Conservation (phyloP, 208 protist species). For the Entamoeba invadens region DNA sequence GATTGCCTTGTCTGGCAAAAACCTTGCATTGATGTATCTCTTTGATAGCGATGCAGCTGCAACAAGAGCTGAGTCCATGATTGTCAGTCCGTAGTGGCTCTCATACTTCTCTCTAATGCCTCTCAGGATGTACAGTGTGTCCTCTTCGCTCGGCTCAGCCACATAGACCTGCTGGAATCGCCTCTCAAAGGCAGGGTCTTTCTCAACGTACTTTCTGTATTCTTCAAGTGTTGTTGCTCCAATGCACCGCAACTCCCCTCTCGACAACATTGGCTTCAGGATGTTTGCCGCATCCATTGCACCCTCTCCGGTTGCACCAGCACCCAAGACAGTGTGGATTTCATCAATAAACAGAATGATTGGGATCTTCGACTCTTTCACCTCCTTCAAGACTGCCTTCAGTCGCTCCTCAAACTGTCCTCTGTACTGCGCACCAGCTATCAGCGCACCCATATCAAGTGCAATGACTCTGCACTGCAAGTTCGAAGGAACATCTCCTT, state of each 20-base stretch:
- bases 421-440: conserved; percentile 92
- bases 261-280: conserved; percentile 85
- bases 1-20: conserved; percentile 90
- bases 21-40: too few species aligned
- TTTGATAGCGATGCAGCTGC: too few species aligned
- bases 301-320: too few species aligned
- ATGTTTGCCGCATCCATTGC: conserved; percentile 78
- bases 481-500: conserved; percentile 73
- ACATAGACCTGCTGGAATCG: too few species aligned
- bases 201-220: conserved; percentile 82
- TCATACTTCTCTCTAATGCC: conserved; percentile 46
- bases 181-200: conserved; percentile 85
- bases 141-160: conserved; percentile 56
- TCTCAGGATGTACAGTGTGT: conserved; percentile 86
- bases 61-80: conserved; percentile 56
- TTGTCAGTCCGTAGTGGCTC: conserved; percentile 55
- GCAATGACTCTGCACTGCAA: too few species aligned
- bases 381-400: conserved; percentile 93
- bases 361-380: conserved; percentile 69
- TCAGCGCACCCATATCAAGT: too few species aligned
- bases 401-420: too few species aligned
- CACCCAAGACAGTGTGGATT: too few species aligned
- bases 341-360: conserved; percentile 98
- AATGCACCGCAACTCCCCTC: conserved; percentile 69
- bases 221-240: conserved; percentile 81